Percentiles rank a stretch among this genome's conserved stretches.
Evolutionary conservation across 1,139 yeast species (phyloP).

Genomic region (Keqinozyma sinolaborantium): DNA sequence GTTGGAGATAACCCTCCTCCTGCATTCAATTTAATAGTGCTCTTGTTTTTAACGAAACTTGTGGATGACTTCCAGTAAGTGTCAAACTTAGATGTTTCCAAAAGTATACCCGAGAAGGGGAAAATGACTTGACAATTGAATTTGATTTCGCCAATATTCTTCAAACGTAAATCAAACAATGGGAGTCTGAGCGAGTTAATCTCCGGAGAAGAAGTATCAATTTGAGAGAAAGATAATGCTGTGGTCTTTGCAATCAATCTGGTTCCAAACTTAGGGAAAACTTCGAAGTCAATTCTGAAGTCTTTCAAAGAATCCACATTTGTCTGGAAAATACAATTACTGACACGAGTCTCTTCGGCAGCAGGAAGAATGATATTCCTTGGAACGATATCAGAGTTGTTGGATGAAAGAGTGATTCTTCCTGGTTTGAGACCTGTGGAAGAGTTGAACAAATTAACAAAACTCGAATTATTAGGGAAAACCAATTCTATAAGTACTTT

Average conservation of each 20-base stretch:
- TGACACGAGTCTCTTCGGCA: conserved; percentile 58
- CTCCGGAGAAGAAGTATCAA: conserved; percentile 42
- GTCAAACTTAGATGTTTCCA: conserved; percentile 90
- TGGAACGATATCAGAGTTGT: conserved; percentile 73
- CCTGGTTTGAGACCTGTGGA: conserved; percentile 46
- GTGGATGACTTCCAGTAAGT: conserved; percentile 95
- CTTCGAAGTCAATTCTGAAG: conserved; percentile 82
- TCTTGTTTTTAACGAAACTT: conserved; percentile 31
- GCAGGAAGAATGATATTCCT: conserved; percentile 79
- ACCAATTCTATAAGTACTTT: conserved; percentile 78
- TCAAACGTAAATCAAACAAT: conserved; percentile 74
- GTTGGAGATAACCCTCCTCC: conserved; percentile 44
- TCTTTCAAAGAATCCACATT: conserved; percentile 64
- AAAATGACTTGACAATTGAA: conserved; percentile 80
- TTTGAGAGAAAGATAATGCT: conserved; percentile 56
- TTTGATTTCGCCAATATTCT: conserved; percentile 76
- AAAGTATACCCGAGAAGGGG: conserved; percentile 83
- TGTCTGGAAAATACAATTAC: conserved; percentile 75
- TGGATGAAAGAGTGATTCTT: conserved; percentile 72
- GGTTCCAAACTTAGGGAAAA: conserved; percentile 93
- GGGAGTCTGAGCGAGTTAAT: conserved; percentile 61
- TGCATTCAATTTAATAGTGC: conserved; percentile 29
- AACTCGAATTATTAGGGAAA: conserved; percentile 52
- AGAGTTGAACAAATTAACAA: conserved; percentile 50
- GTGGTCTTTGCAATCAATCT: conserved; percentile 86